Conservation (phyloP, 495 filamentous ascomycete species). For the Hyaloscypha bicolor region DNA sequence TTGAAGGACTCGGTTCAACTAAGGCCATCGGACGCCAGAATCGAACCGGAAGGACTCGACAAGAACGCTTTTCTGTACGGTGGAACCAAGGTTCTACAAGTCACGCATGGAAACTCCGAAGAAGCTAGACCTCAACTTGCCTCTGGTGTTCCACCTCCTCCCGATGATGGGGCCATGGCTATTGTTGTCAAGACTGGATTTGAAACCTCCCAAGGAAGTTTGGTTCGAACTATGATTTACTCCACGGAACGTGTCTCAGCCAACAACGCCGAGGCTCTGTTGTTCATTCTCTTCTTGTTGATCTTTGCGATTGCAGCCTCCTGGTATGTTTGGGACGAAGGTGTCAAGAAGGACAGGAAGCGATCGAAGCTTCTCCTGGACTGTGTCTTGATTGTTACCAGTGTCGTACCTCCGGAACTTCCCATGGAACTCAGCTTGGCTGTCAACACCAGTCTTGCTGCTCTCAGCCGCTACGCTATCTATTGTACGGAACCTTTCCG, state of each 20-base stretch:
- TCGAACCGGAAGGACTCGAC: conserved; percentile 90
- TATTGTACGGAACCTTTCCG: conserved; percentile 99
- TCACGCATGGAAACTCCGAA: conserved; percentile 82
- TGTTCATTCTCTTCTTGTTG: conserved; percentile 96
- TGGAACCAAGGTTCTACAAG: conserved; percentile 95
- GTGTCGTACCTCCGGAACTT: conserved; percentile 94
- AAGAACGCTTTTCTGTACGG: conserved; percentile 97
- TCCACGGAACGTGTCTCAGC: conserved; percentile 98
- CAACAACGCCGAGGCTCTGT: conserved; percentile 89
- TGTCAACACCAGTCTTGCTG: conserved; percentile 97
- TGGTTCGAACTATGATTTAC: conserved; percentile 99
- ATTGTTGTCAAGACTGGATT: conserved; percentile 97
- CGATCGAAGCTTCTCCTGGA: conserved; percentile 96
- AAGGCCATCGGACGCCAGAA: conserved; percentile 76
- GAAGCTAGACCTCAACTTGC: conserved; percentile 65
- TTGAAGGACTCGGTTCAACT: conserved; percentile 96
- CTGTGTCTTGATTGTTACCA: conserved; percentile 96
- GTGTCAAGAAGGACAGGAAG: conserved; percentile 89
- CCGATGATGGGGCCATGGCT: conserved; percentile 92
- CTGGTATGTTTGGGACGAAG: conserved; percentile 99
- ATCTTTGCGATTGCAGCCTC: conserved; percentile 96
- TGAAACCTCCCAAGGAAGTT: conserved; percentile 95
- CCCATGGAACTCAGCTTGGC: conserved; percentile 98
- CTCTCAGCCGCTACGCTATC: conserved; percentile 91
- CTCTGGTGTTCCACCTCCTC: conserved; percentile 71